A percentile compares a stretch with the other conserved stretches of the same genome.
phyloP scores from a whole-genome alignment of 177 flowering plant species.

The Vitis hybrid region DNA sequence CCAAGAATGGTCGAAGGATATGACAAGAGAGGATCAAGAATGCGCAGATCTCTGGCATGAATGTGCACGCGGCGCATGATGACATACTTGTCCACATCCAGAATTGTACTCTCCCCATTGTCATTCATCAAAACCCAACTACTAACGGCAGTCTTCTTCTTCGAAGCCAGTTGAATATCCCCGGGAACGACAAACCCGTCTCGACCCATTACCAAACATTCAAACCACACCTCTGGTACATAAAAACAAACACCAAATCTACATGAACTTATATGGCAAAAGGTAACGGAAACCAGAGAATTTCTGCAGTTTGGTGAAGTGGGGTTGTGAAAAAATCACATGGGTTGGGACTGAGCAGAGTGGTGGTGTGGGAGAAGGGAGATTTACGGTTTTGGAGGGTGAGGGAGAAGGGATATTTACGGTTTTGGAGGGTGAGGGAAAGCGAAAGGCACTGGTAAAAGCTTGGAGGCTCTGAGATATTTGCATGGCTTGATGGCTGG shows the following conservation, averaged over 20 bases:
- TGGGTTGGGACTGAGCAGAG: background rate
- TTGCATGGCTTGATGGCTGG: slow-evolving; percentile 9
- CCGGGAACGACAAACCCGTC: slow-evolving; percentile 8
- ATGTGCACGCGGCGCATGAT: slow-evolving; percentile 53
- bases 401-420: background rate
- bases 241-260: background rate
- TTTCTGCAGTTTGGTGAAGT: too few relatives aligned
- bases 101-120: slow-evolving; percentile 32
- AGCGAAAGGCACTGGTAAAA: background rate
- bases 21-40: slow-evolving; percentile 60
- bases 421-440: background rate
- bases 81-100: slow-evolving; percentile 58
- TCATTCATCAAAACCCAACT: slow-evolving; percentile 49
- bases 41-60: slow-evolving; percentile 60
- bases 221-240: background rate
- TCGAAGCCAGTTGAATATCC: slow-evolving; percentile 16
- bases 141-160: slow-evolving; percentile 39
- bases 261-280: too few relatives aligned
- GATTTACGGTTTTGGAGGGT: background rate
- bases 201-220: slow-evolving; percentile 3
- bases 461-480: background rate
- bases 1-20: slow-evolving; percentile 69
- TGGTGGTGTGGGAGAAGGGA: background rate
- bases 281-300: too few relatives aligned
- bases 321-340: background rate